Percentiles rank a stretch among this genome's conserved stretches.
These are phyloP conservation scores for Dalbergia oliveri DNA, from an alignment of 306 rosid species.

Conservation along the genomic window DNA sequence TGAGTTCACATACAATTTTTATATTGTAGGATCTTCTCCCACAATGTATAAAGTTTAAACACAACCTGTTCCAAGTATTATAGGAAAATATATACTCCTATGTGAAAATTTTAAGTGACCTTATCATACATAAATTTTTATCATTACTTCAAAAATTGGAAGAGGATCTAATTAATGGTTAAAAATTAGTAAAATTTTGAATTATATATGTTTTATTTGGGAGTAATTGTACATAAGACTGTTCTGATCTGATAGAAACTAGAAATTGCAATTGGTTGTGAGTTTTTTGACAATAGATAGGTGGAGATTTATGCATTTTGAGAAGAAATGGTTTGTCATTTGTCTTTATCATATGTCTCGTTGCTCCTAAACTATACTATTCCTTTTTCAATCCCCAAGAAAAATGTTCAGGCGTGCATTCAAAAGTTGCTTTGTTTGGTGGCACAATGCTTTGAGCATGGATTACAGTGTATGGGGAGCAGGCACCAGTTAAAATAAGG, in stretches of 20 bases:
- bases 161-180: too few species aligned
- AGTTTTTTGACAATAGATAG: not conserved
- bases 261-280: not conserved
- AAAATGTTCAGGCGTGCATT: constrained; percentile 38
- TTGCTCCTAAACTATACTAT: constrained; percentile 2
- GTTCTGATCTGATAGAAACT: not conserved
- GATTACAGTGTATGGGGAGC: constrained; percentile 1
- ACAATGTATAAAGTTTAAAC: too few species aligned
- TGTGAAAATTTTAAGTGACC: too few species aligned
- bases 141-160: too few species aligned
- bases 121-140: too few species aligned
- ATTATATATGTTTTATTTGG: too few species aligned
- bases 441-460: constrained; percentile 7
- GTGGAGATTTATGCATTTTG: constrained; percentile 22
- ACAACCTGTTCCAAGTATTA: too few species aligned
- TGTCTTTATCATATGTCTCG: constrained; percentile 11
- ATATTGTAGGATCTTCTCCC: too few species aligned
- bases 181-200: too few species aligned
- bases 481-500: not conserved
- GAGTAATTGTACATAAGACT: too few species aligned
- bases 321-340: not conserved
- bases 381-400: constrained; percentile 29
- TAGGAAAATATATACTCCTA: too few species aligned
- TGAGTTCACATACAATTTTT: too few species aligned
- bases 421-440: constrained; percentile 27